Evolutionary conservation across 306 rosid genomes (phyloP).

Genomic region (Carpinus viminea): DNA sequence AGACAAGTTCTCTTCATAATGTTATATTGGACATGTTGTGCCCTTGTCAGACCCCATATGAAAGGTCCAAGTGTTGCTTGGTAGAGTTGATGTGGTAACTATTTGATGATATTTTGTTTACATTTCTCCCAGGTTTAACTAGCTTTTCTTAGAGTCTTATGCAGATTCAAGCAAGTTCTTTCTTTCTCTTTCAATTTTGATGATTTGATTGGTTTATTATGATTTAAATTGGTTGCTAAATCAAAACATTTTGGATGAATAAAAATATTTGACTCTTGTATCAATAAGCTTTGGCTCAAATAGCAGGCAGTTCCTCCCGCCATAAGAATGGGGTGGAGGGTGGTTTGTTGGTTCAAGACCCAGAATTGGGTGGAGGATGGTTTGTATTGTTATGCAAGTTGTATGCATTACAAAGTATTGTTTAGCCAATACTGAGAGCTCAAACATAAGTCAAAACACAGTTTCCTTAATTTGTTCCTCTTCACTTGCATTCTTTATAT

Average conservation of each 20-base stretch:
- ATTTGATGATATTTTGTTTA: neutral
- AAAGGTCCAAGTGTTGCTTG: constrained; percentile 1
- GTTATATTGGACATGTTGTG: neutral
- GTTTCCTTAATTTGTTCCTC: neutral
- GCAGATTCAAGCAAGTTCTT: neutral
- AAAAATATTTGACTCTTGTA: neutral
- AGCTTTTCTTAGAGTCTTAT: no score
- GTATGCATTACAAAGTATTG: neutral
- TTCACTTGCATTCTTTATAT: neutral
- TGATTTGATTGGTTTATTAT: neutral
- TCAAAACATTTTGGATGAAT: neutral
- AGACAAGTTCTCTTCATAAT: neutral
- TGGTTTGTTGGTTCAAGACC: neutral
- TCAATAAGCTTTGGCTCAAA: neutral
- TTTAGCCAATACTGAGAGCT: neutral
- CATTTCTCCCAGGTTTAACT: neutral
- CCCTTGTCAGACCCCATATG: neutral
- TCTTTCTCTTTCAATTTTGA: constrained; percentile 1
- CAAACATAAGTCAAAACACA: neutral
- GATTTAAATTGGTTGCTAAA: neutral
- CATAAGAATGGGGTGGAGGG: neutral
- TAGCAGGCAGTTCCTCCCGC: neutral
- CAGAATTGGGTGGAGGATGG: neutral
- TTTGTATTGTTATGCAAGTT: neutral
- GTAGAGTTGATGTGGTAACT: neutral